Base-by-base conservation (phyloP, 805 yeast genomes). In the Spathaspora girioi region DNA sequence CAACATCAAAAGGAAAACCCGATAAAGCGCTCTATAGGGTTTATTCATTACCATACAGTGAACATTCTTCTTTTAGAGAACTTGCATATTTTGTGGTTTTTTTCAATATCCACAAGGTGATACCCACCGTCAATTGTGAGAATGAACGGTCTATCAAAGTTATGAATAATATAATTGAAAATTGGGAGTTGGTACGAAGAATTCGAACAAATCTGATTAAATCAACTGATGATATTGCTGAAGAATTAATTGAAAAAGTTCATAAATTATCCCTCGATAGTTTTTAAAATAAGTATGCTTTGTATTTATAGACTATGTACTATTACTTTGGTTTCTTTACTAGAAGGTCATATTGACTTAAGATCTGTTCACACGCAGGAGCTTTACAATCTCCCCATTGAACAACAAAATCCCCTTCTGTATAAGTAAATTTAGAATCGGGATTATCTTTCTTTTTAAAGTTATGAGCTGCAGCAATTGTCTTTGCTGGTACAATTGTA, bases 11-110 rank as follows among this genome's bases (percentile, higher is more conserved):
- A 49, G 55, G 47, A 10, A 42, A 32, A 26, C 59, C 60, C 7
- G 73, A 67, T 43, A 54, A 54, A 35, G 54, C 66, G 7, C 54
- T 68, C 14, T 64, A 59, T 47, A 78, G 83, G 45, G 71, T 82
- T 0, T 84, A 85, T 57, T 66, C 78, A 10, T 80, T 92, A 1
- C 98, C 99, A 0, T 94, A 94, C 62, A 86, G 96, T 61, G 99
- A 94, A 63, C 99, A 94, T 69, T 89, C 97, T 10, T 89, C 96
- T 51, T 93, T 84, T 60, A 71, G 87, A 38, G 99, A 94, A 60
- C 73, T 94, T 38, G 76, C 85, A 11, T 76, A 78, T 50, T 89
- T 93, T 62, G 79, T 86, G 19, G 69, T 78, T 2, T 67, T 77
- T 19, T 57, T 89, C 41, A 65, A 77, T 7, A 78, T 82, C 56